Base-by-base conservation (phyloP, 139 green algal species). In the Zygnema cylindricum region DNA sequence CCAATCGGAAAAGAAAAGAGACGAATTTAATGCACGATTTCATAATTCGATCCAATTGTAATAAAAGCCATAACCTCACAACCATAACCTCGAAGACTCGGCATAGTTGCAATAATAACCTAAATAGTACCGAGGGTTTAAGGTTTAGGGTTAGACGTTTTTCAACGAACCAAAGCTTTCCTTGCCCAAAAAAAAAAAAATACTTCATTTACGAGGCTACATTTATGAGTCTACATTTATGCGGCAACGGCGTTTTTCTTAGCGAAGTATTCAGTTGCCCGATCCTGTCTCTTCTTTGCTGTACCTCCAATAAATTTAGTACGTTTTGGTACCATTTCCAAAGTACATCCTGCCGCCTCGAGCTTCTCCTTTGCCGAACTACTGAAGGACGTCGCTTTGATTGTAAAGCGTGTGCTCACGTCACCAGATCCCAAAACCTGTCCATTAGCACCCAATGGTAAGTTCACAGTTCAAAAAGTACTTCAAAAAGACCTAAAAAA, bases 351-450 rank as follows among this genome's bases (percentile, higher is more conserved):
- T 1, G 96, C 96, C 7, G 93, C 94, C 90, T 96, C 94, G 43
- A 99, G 96, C 95, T 97, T 98, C 39, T 91, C 90, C 43, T 86
- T 89, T 22, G 97, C 97, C 1, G 90, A 92, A 43, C 87, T 94
- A 16, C 93, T 97, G 89, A 99, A 98, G 2, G 92, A 89, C 0
- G 90, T 94, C 1, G 97, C 97, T 89, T 97, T 94, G 55, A 99
- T 92, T 3, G 71, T 97, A n/a, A 99, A 89, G 43, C 95, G 94
- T 49, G 97, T 97, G 2, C 93, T 92, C 84, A 96, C 97, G 82
- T 99, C 91, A 55, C 99, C 93, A 96, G 98, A 55, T 55, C 38
- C 39, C 2, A 82, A 87, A 35, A 88, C 55, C 38, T 35, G n/a
- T 23, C 2, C 76, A 32, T 86, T 79, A 32, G 1, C 39, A 2